phyloP scores from a whole-genome alignment of 441 rosid species.

The Daphne laureola region DNA sequence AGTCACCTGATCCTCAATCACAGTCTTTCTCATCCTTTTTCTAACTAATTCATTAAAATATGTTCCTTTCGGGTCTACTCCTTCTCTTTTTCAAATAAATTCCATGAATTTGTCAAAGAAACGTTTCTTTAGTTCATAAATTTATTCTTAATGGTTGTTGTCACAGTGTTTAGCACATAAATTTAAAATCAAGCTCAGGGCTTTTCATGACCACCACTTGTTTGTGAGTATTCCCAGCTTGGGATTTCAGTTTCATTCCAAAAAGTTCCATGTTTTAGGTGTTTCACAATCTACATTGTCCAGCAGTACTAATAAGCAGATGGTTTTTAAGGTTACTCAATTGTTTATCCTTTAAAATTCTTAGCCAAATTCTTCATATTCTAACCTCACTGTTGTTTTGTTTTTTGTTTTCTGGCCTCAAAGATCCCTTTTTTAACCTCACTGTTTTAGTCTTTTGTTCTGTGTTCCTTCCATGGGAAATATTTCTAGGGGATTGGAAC shows the following conservation, averaged over 20 bases:
- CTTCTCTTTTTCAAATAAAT: slow-evolving; percentile 1
- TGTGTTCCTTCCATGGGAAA: slow-evolving; percentile 29
- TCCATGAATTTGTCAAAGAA: slow-evolving; percentile 17
- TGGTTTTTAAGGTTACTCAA: slow-evolving; percentile 15
- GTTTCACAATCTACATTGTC: background rate
- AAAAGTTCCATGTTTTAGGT: background rate
- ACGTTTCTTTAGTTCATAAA: slow-evolving; percentile 11
- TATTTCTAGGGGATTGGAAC: slow-evolving; percentile 7
- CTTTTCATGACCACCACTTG: background rate
- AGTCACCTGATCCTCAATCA: slow-evolving; percentile 6
- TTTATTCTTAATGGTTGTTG: slow-evolving; percentile 6
- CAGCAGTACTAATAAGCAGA: background rate
- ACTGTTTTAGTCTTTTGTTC: background rate
- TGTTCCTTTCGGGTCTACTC: background rate
- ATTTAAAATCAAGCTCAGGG: too few relatives aligned
- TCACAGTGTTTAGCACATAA: slow-evolving; percentile 16
- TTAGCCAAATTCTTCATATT: slow-evolving; percentile 3
- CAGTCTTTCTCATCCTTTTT: too few relatives aligned
- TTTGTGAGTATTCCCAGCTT: background rate
- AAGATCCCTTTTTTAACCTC: background rate
- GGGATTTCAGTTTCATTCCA: background rate
- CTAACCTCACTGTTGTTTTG: slow-evolving; percentile 9
- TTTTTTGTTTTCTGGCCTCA: too few relatives aligned
- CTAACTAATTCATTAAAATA: background rate
- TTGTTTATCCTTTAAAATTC: slow-evolving; percentile 1